Evolutionary conservation across 768 basidiomycete species (phyloP).

Genomic region (Leucosporidium creatinivorum): DNA sequence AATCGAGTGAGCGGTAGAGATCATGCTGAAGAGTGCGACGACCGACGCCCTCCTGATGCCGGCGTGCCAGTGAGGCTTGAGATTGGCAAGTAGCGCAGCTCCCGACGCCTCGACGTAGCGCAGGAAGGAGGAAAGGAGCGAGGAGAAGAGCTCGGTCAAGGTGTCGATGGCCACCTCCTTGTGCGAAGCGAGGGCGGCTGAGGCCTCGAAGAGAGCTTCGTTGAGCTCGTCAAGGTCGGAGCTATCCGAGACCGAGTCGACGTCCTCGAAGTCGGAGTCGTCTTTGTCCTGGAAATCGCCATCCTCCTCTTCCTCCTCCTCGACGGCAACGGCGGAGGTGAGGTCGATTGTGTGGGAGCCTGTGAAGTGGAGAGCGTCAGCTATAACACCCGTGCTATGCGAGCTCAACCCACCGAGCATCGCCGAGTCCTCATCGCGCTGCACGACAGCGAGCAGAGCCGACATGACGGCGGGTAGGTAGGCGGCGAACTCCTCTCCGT

Average conservation of each 20-base stretch:
- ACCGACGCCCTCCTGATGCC: constrained; percentile 91
- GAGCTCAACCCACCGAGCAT: no score
- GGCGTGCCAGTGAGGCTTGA: constrained; percentile 84
- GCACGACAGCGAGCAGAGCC: constrained; percentile 59
- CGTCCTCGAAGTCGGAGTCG: constrained; percentile 44
- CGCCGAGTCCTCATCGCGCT: constrained; percentile 74
- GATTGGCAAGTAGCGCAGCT: constrained; percentile 65
- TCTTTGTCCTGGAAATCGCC: constrained; percentile 45
- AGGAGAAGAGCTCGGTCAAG: constrained; percentile 78
- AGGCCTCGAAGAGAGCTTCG: constrained; percentile 48
- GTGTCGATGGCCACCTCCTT: constrained; percentile 98
- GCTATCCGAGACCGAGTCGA: constrained; percentile 5
- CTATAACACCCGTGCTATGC: no score
- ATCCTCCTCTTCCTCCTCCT: constrained; percentile 53
- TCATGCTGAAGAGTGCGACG: constrained; percentile 76
- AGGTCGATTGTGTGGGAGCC: constrained; percentile 17
- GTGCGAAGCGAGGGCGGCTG: constrained; percentile 93
- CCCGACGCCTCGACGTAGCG: constrained; percentile 80
- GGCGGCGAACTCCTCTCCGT: constrained; percentile 82
- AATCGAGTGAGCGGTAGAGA: constrained; percentile 85
- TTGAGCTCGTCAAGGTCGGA: constrained; percentile 44
- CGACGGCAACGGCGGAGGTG: constrained; percentile 54
- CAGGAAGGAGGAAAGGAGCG: constrained; percentile 74
- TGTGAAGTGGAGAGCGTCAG: constrained; percentile 39
- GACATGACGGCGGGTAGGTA: constrained; percentile 83